Evolutionary conservation across 768 basidiomycete genomes (phyloP), one percentile per base, ranked within the genome.

Genomic region (Phlegmacium glaucopus): DNA sequence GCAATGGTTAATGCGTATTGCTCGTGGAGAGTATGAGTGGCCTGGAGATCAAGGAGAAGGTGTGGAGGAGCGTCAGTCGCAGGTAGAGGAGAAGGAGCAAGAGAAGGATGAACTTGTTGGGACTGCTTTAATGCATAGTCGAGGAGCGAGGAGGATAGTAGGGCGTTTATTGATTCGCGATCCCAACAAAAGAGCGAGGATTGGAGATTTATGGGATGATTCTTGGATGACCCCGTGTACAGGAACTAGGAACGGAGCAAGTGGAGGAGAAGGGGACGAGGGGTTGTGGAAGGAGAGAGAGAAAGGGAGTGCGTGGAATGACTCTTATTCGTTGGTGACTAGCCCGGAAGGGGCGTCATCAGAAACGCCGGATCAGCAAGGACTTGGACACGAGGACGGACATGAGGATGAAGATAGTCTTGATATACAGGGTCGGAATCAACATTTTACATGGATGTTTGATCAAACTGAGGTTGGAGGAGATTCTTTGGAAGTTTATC

Each of bases 1-100:
- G 51, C 71, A 70, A 43, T 83, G 85, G 74, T 69, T 94, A 54
- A 80, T 91, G 72, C 74, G 79, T 43, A 92, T 94, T 57, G 91
- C 90, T 11, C 78, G 80, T 59, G 87, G 83, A 37, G 85, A 90
- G 60, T 94, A 83, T 65, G 59, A 70, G 44, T 95, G 88, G 89
- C 87, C 88, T 36, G 63, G 58, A 27, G 37, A 40, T 25, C 51
- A 51, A 30, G 45, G 39, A 10, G 45, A 45, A 18, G 47, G 16
- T 35, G 39, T 47, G 11, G 29, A 9, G 34, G 32, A 35, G 11
- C 12, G n/a, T n/a, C n/a, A 32, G 44, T 15, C 13, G 17, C 35
- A n/a, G 10, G 10, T 25, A n/a, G n/a, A n/a, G 16, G 38, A 28
- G 26, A 39, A 46, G 44, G 39, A 17, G 11, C 40, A 32, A 18